Conservation (phyloP, 2,329 filamentous ascomycete species). For the Hypoxylon sp. region DNA sequence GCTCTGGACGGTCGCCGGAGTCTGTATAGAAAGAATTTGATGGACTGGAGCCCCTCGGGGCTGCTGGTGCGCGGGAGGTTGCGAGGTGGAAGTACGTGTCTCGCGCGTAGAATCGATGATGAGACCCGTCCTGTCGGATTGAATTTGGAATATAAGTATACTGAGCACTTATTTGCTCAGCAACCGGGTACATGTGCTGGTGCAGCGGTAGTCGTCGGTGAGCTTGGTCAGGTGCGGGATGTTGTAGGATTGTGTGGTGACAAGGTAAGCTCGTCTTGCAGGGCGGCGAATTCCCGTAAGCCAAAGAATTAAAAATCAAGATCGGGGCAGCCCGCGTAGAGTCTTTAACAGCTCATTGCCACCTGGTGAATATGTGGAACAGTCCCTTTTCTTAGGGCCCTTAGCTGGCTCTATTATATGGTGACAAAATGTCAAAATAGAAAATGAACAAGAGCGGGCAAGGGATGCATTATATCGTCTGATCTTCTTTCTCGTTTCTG, state of each 20-base stretch:
- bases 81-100: slow-evolving; percentile 48
- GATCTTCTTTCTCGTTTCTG: slow-evolving; percentile 57
- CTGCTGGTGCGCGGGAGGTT: slow-evolving; percentile 57
- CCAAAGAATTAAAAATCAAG: slow-evolving; percentile 47
- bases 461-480: slow-evolving; percentile 62
- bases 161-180: slow-evolving; percentile 50
- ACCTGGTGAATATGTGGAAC: slow-evolving; percentile 51
- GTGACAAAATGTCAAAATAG: slow-evolving; percentile 51
- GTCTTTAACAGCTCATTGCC: slow-evolving; percentile 50
- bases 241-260: slow-evolving; percentile 44
- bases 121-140: slow-evolving; percentile 50
- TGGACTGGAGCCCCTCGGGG: slow-evolving; percentile 66
- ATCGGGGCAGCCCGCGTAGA: slow-evolving; percentile 46
- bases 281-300: slow-evolving; percentile 45
- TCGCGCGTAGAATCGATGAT: slow-evolving; percentile 50
- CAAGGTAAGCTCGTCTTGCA: slow-evolving; percentile 43
- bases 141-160: slow-evolving; percentile 46
- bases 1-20: slow-evolving; percentile 78
- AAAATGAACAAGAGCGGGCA: slow-evolving; percentile 53
- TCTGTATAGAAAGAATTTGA: slow-evolving; percentile 72
- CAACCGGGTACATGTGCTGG: slow-evolving; percentile 56
- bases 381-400: slow-evolving; percentile 51
- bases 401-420: slow-evolving; percentile 54
- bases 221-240: slow-evolving; percentile 42
- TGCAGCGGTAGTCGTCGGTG: slow-evolving; percentile 45